phyloP scores from a whole-genome alignment of 2,329 filamentous ascomycete species.

The Fusarium sp. region DNA sequence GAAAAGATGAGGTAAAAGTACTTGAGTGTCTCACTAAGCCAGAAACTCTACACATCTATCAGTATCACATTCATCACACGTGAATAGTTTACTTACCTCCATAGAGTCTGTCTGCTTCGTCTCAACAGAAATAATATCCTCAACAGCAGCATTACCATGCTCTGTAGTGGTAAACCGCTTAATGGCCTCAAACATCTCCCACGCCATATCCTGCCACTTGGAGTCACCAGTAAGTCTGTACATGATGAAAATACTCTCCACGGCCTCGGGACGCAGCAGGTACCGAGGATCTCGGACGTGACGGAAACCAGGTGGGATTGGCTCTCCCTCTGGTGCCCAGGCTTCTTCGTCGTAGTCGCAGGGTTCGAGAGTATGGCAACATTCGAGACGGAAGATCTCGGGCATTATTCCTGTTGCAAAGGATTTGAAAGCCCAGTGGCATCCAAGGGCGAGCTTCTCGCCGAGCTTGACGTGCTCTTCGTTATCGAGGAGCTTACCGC shows the following conservation, averaged over 20 bases:
- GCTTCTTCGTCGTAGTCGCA: constrained; percentile 49
- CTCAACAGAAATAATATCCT: constrained; percentile 53
- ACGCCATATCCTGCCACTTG: constrained; percentile 63
- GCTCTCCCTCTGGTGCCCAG: constrained; percentile 42
- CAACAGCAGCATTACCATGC: constrained; percentile 61
- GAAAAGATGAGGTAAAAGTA: constrained; percentile 81
- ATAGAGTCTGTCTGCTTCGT: constrained; percentile 66
- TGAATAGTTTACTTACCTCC: constrained; percentile 60
- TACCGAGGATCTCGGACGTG: constrained; percentile 64
- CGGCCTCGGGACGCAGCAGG: constrained; percentile 63
- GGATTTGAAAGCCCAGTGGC: constrained; percentile 67
- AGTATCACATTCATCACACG: background rate
- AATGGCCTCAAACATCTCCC: constrained; percentile 64
- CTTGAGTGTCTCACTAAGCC: constrained; percentile 79
- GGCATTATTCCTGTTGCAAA: constrained; percentile 71
- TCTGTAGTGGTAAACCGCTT: constrained; percentile 59
- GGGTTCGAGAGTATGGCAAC: constrained; percentile 53
- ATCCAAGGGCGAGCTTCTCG: constrained; percentile 63
- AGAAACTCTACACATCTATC: constrained; percentile 68
- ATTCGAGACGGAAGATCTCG: constrained; percentile 61
- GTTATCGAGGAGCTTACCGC: constrained; percentile 67
- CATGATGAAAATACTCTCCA: constrained; percentile 62
- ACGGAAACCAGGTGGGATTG: constrained; percentile 70
- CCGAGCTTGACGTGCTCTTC: constrained; percentile 61
- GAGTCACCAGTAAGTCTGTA: constrained; percentile 62